phyloP scores from a whole-genome alignment of 108 stramenopile species.

The Craspedostauros australis region DNA sequence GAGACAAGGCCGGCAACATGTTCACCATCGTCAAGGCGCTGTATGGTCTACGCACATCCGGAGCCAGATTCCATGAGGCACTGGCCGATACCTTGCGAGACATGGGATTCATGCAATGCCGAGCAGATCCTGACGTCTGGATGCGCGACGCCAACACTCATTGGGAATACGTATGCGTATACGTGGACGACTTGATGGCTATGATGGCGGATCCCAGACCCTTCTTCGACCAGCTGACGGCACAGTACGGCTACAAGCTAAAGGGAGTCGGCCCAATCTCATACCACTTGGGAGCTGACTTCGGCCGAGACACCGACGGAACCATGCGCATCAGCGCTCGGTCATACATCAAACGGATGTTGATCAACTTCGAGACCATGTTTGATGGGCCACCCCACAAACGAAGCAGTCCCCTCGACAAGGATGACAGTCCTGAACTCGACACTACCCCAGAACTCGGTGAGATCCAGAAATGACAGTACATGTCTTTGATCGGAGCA shows the following conservation, averaged over 20 bases:
- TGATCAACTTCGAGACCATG: conserved; percentile 7
- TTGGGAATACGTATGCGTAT: background rate
- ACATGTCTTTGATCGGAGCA: too few relatives aligned
- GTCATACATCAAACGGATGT: conserved; percentile 24
- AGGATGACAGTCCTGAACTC: background rate
- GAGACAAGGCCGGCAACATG: conserved; percentile 1
- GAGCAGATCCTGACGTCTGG: conserved; percentile 18
- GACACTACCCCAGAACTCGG: background rate
- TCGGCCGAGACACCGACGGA: conserved; percentile 7
- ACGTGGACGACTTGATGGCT: background rate
- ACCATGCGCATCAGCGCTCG: background rate
- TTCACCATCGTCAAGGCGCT: conserved; percentile 9
- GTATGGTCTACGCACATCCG: conserved; percentile 13
- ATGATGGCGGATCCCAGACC: too few relatives aligned
- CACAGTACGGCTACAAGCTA: conserved; percentile 19
- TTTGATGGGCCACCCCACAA: conserved; percentile 21
- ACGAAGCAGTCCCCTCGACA: background rate
- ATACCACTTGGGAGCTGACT: conserved; percentile 6
- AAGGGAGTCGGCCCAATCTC: conserved; percentile 12
- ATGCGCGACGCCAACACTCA: conserved; percentile 1
- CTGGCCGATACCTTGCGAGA: background rate
- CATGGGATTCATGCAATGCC: conserved; percentile 2
- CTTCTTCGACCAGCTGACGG: too few relatives aligned
- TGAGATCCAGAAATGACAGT: background rate
- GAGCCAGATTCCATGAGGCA: too few relatives aligned